phyloP scores from a whole-genome alignment of 73 alveolate species.

The Symbiodinium natans region DNA sequence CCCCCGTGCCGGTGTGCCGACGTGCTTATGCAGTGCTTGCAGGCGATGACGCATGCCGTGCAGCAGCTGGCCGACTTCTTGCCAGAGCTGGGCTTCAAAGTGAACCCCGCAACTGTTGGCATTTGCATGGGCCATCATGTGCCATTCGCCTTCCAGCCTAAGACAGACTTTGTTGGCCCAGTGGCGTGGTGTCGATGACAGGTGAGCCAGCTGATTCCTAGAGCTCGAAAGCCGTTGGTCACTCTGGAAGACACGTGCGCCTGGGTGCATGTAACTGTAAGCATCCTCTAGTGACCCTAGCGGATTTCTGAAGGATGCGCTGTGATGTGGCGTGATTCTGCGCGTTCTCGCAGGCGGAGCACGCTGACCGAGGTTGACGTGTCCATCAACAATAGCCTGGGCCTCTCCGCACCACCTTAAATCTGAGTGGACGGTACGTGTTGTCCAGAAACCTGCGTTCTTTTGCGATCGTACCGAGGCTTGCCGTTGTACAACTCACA shows the following conservation, averaged over 20 bases:
- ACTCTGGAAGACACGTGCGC: constrained; percentile 87
- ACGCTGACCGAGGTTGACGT: constrained; percentile 59
- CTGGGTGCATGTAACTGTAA: neutral
- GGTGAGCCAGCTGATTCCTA: constrained; percentile 62
- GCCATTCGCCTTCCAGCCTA: neutral
- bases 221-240: constrained; percentile 88
- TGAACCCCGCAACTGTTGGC: neutral
- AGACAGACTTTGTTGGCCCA: too few relatives aligned
- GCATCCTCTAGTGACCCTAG: neutral
- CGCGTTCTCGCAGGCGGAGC: constrained; percentile 30
- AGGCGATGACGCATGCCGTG: constrained; percentile 84
- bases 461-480: neutral
- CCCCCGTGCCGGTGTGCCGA: neutral
- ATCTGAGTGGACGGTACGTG: neutral
- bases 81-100: constrained; percentile 92
- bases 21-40: neutral
- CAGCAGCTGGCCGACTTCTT: constrained; percentile 86
- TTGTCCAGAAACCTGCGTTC: neutral
- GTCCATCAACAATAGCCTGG: constrained; percentile 63
- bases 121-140: neutral
- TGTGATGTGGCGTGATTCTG: neutral
- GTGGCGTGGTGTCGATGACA: neutral
- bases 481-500: constrained; percentile 79
- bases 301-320: neutral
- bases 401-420: neutral